Percentiles rank a stretch among this genome's conserved stretches.
phyloP scores from a whole-genome alignment of 2,329 filamentous ascomycete genomes.

The Dissoconium aciculare region DNA sequence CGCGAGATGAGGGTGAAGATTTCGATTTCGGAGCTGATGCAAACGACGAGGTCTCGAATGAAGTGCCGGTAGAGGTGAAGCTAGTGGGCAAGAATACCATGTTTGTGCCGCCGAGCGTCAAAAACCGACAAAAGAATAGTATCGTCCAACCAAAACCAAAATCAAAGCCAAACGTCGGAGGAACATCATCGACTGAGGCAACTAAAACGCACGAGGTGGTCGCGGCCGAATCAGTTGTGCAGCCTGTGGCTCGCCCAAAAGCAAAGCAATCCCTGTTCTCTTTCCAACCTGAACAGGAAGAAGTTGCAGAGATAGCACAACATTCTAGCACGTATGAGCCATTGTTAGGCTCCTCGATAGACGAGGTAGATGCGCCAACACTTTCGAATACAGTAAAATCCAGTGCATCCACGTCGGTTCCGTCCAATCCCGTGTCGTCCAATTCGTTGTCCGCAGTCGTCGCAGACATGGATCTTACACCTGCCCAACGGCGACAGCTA shows the following conservation, averaged over 20 bases:
- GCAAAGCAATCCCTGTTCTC: conserved; percentile 59
- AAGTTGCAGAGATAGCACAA: conserved; percentile 2
- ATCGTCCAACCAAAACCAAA: conserved; percentile 18
- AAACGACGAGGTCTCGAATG: conserved; percentile 25
- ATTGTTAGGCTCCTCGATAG: conserved; percentile 15
- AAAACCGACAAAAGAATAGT: conserved; percentile 58
- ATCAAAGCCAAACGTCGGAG: not conserved
- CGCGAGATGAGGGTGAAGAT: conserved; percentile 23
- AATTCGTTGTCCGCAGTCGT: conserved; percentile 58
- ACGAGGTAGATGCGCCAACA: conserved; percentile 5
- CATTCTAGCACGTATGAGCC: conserved; percentile 23
- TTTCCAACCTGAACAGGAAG: conserved; percentile 32
- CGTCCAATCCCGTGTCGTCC: conserved; percentile 8
- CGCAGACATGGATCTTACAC: conserved; percentile 62
- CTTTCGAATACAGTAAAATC: conserved; percentile 1
- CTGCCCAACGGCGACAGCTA: conserved; percentile 62
- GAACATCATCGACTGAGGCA: conserved; percentile 3
- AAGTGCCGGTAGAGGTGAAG: conserved; percentile 45
- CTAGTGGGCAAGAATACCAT: conserved; percentile 65
- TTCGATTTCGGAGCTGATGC: conserved; percentile 24
- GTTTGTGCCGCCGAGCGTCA: conserved; percentile 80
- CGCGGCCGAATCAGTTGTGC: too few species aligned
- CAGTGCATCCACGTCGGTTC: not conserved
- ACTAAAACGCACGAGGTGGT: too few species aligned
- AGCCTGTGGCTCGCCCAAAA: conserved; percentile 12